These are phyloP conservation scores for Przewalskia tangutica DNA, from an alignment of 257 asterid genomes.

Conservation along the genomic window DNA sequence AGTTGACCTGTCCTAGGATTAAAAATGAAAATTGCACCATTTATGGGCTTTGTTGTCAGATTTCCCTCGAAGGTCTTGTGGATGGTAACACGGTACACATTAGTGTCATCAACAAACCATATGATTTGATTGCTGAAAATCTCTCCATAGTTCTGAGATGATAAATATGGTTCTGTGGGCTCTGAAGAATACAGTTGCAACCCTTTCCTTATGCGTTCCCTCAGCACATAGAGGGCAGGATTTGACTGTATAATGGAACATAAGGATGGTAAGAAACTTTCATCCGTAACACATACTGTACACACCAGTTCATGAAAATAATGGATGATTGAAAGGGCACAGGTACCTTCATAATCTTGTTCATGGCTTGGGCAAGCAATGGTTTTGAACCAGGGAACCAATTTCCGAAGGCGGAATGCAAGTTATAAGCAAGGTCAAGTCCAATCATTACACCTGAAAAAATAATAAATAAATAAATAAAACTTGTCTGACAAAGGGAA, in stretches of 20 bases:
- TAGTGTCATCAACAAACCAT: constrained; percentile 98
- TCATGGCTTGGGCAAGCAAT: constrained; percentile 96
- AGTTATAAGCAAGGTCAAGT: constrained; percentile 85
- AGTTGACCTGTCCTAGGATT: constrained; percentile 97
- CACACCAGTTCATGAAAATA: background rate
- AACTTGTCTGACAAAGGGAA: background rate
- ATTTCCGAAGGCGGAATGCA: constrained; percentile 98
- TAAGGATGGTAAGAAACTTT: background rate
- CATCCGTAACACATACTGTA: background rate
- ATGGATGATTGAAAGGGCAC: background rate
- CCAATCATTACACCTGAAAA: constrained; percentile 95
- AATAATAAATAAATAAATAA: constrained; percentile 1
- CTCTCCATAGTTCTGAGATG: constrained; percentile 99
- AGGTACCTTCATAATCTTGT: constrained; percentile 95
- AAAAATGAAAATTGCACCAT: constrained; percentile 95
- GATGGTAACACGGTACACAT: constrained; percentile 93
- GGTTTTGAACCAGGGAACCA: constrained; percentile 99
- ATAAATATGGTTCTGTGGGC: constrained; percentile 95
- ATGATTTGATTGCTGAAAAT: constrained; percentile 96
- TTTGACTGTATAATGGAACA: constrained; percentile 54
- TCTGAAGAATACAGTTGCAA: constrained; percentile 95
- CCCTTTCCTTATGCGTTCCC: constrained; percentile 96
- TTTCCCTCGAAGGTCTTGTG: constrained; percentile 99
- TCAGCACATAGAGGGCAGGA: constrained; percentile 87
- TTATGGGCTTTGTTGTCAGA: constrained; percentile 91